Conservation (phyloP, 495 filamentous ascomycete species). For the Xylaria intraflava region DNA sequence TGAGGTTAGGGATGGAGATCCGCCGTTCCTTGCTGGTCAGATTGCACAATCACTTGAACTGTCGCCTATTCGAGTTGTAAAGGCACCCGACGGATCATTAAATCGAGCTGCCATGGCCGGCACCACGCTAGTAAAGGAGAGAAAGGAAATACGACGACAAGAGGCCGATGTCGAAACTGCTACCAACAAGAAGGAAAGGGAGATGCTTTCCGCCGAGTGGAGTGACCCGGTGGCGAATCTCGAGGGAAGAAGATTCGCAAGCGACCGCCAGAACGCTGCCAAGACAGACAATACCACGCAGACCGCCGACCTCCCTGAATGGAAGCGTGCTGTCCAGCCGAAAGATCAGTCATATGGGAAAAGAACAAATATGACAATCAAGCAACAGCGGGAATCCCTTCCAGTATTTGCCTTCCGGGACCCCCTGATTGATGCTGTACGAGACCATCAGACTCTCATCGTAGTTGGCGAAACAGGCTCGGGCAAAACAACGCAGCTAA, state of each 20-base stretch:
- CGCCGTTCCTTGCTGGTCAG: conserved; percentile 91
- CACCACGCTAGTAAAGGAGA: conserved; percentile 80
- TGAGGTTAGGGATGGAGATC: conserved; percentile 91
- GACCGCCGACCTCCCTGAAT: conserved; percentile 76
- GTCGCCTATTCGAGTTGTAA: conserved; percentile 91
- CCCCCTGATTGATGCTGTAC: conserved; percentile 80
- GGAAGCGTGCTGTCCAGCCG: conserved; percentile 78
- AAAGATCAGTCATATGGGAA: conserved; percentile 80
- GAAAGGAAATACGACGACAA: conserved; percentile 80
- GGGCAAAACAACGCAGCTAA: conserved; percentile 95
- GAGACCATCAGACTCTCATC: conserved; percentile 83
- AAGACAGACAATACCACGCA: conserved; percentile 31
- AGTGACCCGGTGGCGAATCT: conserved; percentile 90
- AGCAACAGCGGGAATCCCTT: conserved; percentile 84
- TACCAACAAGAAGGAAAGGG: no score
- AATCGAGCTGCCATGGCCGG: conserved; percentile 94
- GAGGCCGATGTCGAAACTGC: conserved; percentile 83
- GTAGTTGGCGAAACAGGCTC: conserved; percentile 97
- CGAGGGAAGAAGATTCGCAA: conserved; percentile 77
- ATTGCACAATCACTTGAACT: conserved; percentile 93
- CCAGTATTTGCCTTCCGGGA: conserved; percentile 88
- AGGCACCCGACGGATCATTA: conserved; percentile 91
- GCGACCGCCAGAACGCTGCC: conserved; percentile 66
- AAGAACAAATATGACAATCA: conserved; percentile 86
- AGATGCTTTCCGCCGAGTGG: conserved; percentile 89